Evolutionary conservation across 1,284 basidiomycete species (phyloP).

Genomic region (Sphagnurus paluster): DNA sequence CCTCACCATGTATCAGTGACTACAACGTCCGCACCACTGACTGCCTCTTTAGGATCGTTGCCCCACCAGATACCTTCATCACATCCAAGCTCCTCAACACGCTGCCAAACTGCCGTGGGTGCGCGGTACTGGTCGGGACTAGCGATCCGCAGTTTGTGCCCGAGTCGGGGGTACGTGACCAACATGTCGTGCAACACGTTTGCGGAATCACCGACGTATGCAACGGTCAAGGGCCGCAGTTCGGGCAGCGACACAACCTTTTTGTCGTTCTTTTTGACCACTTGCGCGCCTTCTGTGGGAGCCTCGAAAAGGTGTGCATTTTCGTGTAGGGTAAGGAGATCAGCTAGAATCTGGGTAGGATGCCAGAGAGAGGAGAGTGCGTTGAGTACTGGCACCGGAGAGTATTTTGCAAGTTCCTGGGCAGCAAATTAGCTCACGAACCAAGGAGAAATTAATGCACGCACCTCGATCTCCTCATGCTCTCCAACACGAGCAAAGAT

Average conservation of each 20-base stretch:
- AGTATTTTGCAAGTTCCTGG: conserved; percentile 86
- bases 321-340: conserved; percentile 90
- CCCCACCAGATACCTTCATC: conserved; percentile 77
- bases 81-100: conserved; percentile 69
- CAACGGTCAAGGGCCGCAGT: conserved; percentile 75
- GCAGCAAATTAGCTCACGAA: conserved; percentile 7
- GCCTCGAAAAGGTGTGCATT: conserved; percentile 58
- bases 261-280: conserved; percentile 2
- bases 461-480: conserved; percentile 92
- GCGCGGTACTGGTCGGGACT: conserved; percentile 77
- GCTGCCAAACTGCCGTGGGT: conserved; percentile 79
- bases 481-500: conserved; percentile 96
- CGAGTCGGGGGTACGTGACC: conserved; percentile 90
- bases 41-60: conserved; percentile 81
- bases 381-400: conserved; percentile 92
- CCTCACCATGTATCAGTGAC: conserved; percentile 93
- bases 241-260: conserved; percentile 31
- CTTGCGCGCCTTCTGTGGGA: conserved; percentile 9
- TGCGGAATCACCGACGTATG: conserved; percentile 94
- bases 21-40: conserved; percentile 88
- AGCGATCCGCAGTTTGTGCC: conserved; percentile 86
- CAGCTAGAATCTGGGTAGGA: conserved; percentile 94
- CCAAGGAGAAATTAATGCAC: conserved; percentile 2
- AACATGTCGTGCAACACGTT: conserved; percentile 99
- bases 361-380: conserved; percentile 96